phyloP scores from a whole-genome alignment of 2,329 filamentous ascomycete genomes.

The Claviceps purpurea region DNA sequence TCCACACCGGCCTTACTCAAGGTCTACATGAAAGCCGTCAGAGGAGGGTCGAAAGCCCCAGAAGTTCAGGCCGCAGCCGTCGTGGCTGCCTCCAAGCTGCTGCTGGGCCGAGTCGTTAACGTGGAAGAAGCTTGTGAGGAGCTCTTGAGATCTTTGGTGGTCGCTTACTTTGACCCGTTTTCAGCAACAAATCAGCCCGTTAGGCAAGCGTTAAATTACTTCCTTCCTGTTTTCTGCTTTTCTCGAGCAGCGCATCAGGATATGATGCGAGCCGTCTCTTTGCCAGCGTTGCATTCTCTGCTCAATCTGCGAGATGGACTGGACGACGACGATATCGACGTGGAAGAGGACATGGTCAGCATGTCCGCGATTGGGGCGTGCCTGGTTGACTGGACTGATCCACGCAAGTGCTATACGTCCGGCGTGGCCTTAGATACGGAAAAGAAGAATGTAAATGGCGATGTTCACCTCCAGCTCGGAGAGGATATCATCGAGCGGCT shows the following conservation, averaged over 20 bases:
- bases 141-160: conserved; percentile 70
- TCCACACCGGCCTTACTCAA: conserved; percentile 61
- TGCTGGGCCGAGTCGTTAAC: conserved; percentile 67
- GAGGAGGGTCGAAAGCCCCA: conserved; percentile 52
- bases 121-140: conserved; percentile 54
- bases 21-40: conserved; percentile 72
- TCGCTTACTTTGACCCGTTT: conserved; percentile 81
- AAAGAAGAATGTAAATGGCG: conserved; percentile 55
- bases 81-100: conserved; percentile 70
- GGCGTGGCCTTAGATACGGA: conserved; percentile 37
- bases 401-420: conserved; percentile 56
- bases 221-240: conserved; percentile 89
- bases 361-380: conserved; percentile 68
- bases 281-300: conserved; percentile 63
- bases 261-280: conserved; percentile 61
- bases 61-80: conserved; percentile 73
- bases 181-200: conserved; percentile 70
- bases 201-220: conserved; percentile 80
- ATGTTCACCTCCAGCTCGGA: conserved; percentile 70
- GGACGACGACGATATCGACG: conserved; percentile 64
- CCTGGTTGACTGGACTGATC: conserved; percentile 90
- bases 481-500: conserved; percentile 64
- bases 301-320: conserved; percentile 58
- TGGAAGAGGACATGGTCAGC: conserved; percentile 65
- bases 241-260: conserved; percentile 70